A percentile compares a stretch with the other conserved stretches of the same genome.
phyloP scores from a whole-genome alignment of 192 early-diverging fungal species.

The Pilaira anomala region DNA sequence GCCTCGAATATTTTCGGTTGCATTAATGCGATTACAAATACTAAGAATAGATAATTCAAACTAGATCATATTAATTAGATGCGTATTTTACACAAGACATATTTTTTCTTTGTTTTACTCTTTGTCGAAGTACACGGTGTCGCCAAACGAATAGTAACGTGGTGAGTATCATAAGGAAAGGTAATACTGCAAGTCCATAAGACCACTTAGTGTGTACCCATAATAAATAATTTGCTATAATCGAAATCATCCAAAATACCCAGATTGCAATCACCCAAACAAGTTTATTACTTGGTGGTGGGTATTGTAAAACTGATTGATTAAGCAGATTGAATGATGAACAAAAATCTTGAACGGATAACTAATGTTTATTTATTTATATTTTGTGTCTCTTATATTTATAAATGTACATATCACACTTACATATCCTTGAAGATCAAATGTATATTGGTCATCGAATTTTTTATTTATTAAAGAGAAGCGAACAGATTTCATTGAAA shows the following conservation, averaged over 20 bases:
- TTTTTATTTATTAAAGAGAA: constrained; percentile 23
- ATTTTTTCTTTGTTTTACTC: too few species aligned
- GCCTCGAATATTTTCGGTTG: constrained; percentile 20
- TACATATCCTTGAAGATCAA: constrained; percentile 37
- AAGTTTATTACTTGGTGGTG: constrained; percentile 9
- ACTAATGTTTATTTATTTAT: neutral
- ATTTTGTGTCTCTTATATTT: neutral
- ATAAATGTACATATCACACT: neutral
- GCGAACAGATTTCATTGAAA: constrained; percentile 20
- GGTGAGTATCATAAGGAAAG: constrained; percentile 13
- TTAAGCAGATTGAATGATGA: constrained; percentile 14
- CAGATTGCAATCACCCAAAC: constrained; percentile 16
- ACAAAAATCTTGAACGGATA: constrained; percentile 15
- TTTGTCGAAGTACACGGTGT: constrained; percentile 10
- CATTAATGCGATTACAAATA: constrained; percentile 20
- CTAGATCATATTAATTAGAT: constrained; percentile 3
- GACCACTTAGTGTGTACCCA: constrained; percentile 3
- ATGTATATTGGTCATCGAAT: constrained; percentile 38
- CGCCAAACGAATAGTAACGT: constrained; percentile 6
- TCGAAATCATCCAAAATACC: constrained; percentile 23
- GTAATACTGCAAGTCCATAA: neutral
- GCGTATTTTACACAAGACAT: neutral
- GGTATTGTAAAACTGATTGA: neutral
- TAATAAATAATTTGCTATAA: constrained; percentile 5
- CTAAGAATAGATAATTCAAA: constrained; percentile 21